Conservation (phyloP, 1,284 basidiomycete genomes). For the Tetrapyrgos nigripes region DNA sequence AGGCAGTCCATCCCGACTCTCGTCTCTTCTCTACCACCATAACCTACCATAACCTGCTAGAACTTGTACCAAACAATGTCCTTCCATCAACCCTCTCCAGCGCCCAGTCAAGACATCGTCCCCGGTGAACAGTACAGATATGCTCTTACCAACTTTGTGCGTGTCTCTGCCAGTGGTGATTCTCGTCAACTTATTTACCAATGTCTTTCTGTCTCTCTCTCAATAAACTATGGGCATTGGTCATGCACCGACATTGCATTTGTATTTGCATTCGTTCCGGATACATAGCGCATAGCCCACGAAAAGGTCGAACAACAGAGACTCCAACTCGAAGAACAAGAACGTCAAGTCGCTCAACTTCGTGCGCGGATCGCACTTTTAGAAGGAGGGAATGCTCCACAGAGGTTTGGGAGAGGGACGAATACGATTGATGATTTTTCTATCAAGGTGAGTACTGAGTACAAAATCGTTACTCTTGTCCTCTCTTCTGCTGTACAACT, state of each 20-base stretch:
- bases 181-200: no score
- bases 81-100: neutral
- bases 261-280: neutral
- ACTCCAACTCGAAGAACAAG: slow-evolving; percentile 79
- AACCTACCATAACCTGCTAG: neutral
- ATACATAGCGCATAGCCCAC: slow-evolving; percentile 76
- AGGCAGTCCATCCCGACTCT: neutral
- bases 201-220: neutral
- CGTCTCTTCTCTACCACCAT: neutral
- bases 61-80: slow-evolving; percentile 4
- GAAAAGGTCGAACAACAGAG: slow-evolving; percentile 86
- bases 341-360: slow-evolving; percentile 76
- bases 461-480: neutral
- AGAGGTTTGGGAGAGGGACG: slow-evolving; percentile 49
- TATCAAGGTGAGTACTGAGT: slow-evolving; percentile 62
- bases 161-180: slow-evolving; percentile 36
- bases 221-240: neutral
- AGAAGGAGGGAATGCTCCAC: slow-evolving; percentile 60
- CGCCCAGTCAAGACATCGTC: slow-evolving; percentile 52
- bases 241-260: no score
- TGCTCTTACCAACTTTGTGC: slow-evolving; percentile 79
- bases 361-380: slow-evolving; percentile 72
- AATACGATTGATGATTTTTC: slow-evolving; percentile 83
- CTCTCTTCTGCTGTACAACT: neutral
- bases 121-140: slow-evolving; percentile 80